Conservation (phyloP, 345 rosid genomes). For the Eucalyptus paniculata region DNA sequence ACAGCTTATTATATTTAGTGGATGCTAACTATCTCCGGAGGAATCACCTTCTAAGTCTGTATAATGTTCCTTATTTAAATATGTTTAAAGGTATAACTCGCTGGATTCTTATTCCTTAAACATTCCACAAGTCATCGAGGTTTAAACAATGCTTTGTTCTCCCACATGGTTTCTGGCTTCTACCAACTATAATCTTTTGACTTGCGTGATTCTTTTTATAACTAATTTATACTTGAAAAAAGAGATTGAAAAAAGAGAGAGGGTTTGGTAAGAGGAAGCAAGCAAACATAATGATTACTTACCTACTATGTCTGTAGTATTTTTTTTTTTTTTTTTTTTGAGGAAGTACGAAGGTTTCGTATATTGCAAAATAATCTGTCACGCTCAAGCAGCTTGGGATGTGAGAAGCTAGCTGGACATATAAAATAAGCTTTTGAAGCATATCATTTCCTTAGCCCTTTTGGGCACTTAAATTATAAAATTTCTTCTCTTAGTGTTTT, state of each 20-base stretch:
- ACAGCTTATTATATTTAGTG: not conserved
- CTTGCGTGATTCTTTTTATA: not conserved
- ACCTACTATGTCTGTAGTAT: not conserved
- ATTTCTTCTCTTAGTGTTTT: not conserved
- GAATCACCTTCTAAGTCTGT: not conserved
- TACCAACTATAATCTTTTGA: not conserved
- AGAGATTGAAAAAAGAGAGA: not conserved
- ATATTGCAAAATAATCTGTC: not conserved
- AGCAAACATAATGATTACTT: not conserved
- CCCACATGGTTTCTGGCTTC: not conserved
- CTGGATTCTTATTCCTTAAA: not conserved
- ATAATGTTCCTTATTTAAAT: not conserved
- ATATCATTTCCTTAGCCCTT: not conserved
- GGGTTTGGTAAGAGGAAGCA: not conserved
- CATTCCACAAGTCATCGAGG: not conserved
- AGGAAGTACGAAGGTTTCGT: not conserved
- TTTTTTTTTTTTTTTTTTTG: not conserved
- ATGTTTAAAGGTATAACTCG: not conserved
- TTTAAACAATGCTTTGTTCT: not conserved
- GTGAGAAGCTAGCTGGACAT: not conserved
- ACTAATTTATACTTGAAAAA: not conserved
- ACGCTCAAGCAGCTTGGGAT: not conserved
- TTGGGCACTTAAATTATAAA: not conserved
- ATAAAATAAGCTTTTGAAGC: not conserved
- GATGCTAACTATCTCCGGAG: not conserved